Evolutionary conservation across 73 alveolate species (phyloP).

Genomic region (Paramecium sexaurelia): DNA sequence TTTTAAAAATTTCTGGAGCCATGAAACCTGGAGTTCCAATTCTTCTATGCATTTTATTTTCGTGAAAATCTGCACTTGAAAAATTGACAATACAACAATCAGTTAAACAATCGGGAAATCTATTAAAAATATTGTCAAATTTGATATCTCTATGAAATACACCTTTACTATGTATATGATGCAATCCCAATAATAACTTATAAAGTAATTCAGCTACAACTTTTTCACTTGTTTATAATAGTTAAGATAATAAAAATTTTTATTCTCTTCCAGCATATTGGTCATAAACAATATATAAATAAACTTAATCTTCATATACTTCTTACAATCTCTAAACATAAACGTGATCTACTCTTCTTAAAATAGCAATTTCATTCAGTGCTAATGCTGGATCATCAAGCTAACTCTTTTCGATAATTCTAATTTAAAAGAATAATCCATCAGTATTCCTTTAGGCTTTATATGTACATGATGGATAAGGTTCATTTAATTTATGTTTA

Average conservation of each 20-base stretch:
- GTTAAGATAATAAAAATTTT: conserved; percentile 2
- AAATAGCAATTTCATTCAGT: conserved; percentile 48
- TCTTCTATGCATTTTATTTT: conserved; percentile 52
- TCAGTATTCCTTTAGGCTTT: conserved; percentile 43
- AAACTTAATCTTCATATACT: conserved; percentile 59
- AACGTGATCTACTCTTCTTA: conserved; percentile 63
- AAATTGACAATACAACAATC: conserved; percentile 61
- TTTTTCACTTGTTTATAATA: conserved; percentile 37
- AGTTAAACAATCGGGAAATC: conserved; percentile 49
- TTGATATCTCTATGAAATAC: conserved; percentile 66
- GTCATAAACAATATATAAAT: conserved; percentile 59
- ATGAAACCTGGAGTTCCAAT: conserved; percentile 68
- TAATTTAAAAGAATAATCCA: conserved; percentile 39
- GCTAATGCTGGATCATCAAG: conserved; percentile 27
- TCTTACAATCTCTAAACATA: conserved; percentile 53
- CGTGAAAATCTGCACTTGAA: conserved; percentile 48
- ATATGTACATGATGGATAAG: conserved; percentile 53
- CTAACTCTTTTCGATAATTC: conserved; percentile 58
- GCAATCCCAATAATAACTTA: conserved; percentile 38
- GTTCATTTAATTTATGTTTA: conserved; percentile 39
- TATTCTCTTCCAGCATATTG: conserved; percentile 61
- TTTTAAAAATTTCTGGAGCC: conserved; percentile 68
- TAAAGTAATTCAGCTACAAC: conserved; percentile 48
- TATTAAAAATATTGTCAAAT: conserved; percentile 60
- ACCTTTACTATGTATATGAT: conserved; percentile 61